phyloP scores from a whole-genome alignment of 495 filamentous ascomycete species.

The Penicillium coffeae region DNA sequence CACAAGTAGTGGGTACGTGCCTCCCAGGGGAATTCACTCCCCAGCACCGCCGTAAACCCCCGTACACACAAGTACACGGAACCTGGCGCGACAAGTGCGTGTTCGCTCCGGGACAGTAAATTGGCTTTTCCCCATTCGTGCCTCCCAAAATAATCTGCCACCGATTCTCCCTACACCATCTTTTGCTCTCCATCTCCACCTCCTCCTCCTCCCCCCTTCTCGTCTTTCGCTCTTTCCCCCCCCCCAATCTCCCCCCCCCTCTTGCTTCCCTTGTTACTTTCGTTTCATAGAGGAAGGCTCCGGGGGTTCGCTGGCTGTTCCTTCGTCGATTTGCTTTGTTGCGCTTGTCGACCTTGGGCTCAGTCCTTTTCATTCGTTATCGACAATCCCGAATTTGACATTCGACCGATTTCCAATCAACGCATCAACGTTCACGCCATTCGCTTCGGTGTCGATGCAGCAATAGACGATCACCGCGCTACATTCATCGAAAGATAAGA shows the following conservation, averaged over 20 bases:
- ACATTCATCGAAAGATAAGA: conserved; percentile 1
- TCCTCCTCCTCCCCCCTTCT: conserved; percentile 5
- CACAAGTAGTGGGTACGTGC: conserved; percentile 10
- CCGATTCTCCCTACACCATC: conserved; percentile 8
- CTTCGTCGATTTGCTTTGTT: conserved; percentile 8
- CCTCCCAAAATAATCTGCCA: conserved; percentile 33
- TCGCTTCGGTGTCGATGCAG: conserved; percentile 20
- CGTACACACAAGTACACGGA: conserved; percentile 11
- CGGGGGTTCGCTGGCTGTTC: conserved; percentile 20
- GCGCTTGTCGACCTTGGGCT: background rate
- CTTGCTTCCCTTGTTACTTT: conserved; percentile 28
- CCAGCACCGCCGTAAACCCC: background rate
- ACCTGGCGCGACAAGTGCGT: conserved; percentile 8
- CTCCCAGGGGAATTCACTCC: background rate
- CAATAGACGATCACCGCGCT: conserved; percentile 11
- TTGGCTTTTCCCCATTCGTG: conserved; percentile 17
- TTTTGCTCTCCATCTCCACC: background rate
- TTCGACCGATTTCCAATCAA: conserved; percentile 9
- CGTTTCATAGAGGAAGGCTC: conserved; percentile 27
- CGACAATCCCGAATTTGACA: conserved; percentile 19
- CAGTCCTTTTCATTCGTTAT: conserved; percentile 4
- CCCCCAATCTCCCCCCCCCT: conserved; percentile 22
- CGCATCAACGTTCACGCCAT: conserved; percentile 14
- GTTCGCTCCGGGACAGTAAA: conserved; percentile 26
- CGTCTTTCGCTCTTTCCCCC: conserved; percentile 28